A percentile compares a stretch with the other conserved stretches of the same genome.
phyloP scores from a whole-genome alignment of 1,284 basidiomycete genomes.

The Marasmius oreades region DNA sequence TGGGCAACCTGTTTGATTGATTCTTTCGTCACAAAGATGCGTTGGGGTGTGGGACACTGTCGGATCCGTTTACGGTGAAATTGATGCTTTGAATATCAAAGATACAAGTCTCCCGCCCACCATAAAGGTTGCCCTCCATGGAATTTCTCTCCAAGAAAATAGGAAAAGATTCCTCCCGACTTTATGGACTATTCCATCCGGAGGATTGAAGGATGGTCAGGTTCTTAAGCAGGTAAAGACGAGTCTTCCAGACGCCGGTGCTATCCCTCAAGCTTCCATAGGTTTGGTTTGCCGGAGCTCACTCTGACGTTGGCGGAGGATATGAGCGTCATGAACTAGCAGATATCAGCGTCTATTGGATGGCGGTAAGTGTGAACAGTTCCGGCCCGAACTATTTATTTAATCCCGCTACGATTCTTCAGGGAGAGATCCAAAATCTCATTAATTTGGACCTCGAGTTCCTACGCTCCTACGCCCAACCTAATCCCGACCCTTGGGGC shows the following conservation, averaged over 20 bases:
- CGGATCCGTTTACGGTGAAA: constrained; percentile 19
- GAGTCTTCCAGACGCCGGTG: neutral
- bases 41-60: constrained; percentile 29
- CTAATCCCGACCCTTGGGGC: constrained; percentile 19
- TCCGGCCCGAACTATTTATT: too few species aligned
- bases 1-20: too few species aligned
- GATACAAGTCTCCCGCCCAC: constrained; percentile 20
- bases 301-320: constrained; percentile 22
- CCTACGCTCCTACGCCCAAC: constrained; percentile 12
- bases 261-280: too few species aligned
- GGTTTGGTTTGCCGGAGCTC: constrained; percentile 23
- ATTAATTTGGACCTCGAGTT: constrained; percentile 20
- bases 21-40: too few species aligned
- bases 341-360: constrained; percentile 24
- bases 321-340: constrained; percentile 21
- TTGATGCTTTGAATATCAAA: constrained; percentile 21
- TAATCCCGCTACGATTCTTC: neutral
- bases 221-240: constrained; percentile 20
- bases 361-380: too few species aligned
- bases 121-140: constrained; percentile 24
- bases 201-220: constrained; percentile 12
- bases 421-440: neutral
- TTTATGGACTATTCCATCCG: constrained; percentile 18
- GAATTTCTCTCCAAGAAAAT: constrained; percentile 26
- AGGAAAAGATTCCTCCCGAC: constrained; percentile 24